A percentile compares a stretch with the other conserved stretches of the same genome.
Evolutionary conservation across 768 basidiomycete species (phyloP).

Genomic region (Boletus sp.): DNA sequence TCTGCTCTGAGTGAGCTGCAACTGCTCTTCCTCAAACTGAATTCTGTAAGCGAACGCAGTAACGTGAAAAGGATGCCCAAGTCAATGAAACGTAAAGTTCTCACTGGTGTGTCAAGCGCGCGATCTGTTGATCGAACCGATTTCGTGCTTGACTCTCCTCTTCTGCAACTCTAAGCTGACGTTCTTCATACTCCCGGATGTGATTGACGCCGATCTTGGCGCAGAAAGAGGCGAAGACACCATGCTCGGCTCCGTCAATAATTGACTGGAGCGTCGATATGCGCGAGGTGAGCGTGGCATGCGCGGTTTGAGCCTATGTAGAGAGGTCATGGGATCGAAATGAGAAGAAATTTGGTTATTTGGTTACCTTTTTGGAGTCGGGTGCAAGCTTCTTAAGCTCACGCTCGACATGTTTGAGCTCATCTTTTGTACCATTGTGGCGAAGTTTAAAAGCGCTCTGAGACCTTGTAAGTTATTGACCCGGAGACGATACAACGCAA

Average conservation of each 20-base stretch:
- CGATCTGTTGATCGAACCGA: slow-evolving; percentile 82
- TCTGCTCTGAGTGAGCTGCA: slow-evolving; percentile 63
- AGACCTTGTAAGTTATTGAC: neutral
- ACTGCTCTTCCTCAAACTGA: slow-evolving; percentile 78
- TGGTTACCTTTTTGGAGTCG: slow-evolving; percentile 66
- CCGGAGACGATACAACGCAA: neutral
- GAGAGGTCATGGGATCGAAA: neutral
- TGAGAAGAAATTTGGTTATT: neutral
- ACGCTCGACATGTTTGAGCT: slow-evolving; percentile 75
- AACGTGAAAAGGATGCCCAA: slow-evolving; percentile 1
- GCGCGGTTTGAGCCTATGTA: slow-evolving; percentile 50
- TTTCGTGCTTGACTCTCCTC: slow-evolving; percentile 83
- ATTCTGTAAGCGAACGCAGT: slow-evolving; percentile 41
- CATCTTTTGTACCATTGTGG: slow-evolving; percentile 75
- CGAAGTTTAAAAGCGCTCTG: slow-evolving; percentile 76
- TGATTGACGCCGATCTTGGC: slow-evolving; percentile 68
- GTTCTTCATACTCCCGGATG: slow-evolving; percentile 92
- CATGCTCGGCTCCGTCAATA: slow-evolving; percentile 78
- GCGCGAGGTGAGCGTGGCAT: slow-evolving; percentile 49
- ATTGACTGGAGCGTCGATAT: slow-evolving; percentile 52
- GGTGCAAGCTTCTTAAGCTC: slow-evolving; percentile 65
- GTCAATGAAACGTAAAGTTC: slow-evolving; percentile 19
- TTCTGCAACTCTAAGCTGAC: slow-evolving; percentile 83
- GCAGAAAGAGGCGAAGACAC: slow-evolving; percentile 77
- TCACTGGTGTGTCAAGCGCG: slow-evolving; percentile 81